Base-by-base conservation (phyloP, 2,329 filamentous ascomycete species). In the Epichloe hybrida region DNA sequence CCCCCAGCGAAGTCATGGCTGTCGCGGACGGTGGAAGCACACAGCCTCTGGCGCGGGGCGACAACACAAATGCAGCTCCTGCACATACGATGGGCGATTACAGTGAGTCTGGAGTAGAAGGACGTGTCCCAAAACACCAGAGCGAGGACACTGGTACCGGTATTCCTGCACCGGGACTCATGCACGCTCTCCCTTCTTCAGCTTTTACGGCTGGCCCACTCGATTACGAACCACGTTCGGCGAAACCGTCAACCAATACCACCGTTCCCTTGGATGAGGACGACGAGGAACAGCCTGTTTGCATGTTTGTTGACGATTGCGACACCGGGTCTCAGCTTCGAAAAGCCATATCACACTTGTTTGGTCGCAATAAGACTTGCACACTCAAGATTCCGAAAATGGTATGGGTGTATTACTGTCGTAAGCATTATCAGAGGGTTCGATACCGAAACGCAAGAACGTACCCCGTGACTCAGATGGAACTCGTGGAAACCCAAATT, bases 331-430 rank as follows among this genome's bases (percentile, higher is more conserved):
- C 79, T 5, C 73, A 78, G 50, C 75, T 76, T 23, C 79, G 87
- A 46, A 91, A 91, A 66, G 81, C 84, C 5, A 84, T 91, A 53
- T 88, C 84, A 0, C 86, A 93, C 60, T 77, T 90, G 50, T 91
- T 91, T 58, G 87, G 87, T 21, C 79, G 88, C 38, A 93, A 93
- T 72, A 93, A 93, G 67, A 73, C 77, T 7, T 84, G 81, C 59
- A 93, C 87, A 0, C 76, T 83, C 36, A 72, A 74, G 43, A 86
- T 93, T 46, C 84, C 84, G 0, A 68, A 76, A 5, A 66, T 77
- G 21, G 76, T 87, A 2, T 91, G 86, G 86, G 79, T 88, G 0
- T 79, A 84, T 59, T 84, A 80, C 62, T 93, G 88, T 64, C 79
- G 87, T 37, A 90, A 90, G 62, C 84, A 90, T 61, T 93, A 93